phyloP scores from a whole-genome alignment of 2,329 filamentous ascomycete genomes.

The Sphaceloma murrayae region DNA sequence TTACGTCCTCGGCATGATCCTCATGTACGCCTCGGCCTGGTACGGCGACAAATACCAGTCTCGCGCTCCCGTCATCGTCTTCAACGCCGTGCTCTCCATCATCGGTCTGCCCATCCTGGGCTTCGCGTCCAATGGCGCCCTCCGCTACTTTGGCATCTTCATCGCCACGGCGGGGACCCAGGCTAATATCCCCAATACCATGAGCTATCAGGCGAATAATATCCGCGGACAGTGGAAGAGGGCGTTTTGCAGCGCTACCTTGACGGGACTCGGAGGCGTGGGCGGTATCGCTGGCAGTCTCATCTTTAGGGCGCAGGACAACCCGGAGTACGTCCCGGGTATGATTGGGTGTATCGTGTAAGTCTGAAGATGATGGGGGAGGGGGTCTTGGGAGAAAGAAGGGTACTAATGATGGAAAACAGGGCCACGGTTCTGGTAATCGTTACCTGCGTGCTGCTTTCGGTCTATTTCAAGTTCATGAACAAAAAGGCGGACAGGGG shows the following conservation, averaged over 20 bases:
- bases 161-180: slow-evolving; percentile 4
- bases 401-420: background rate
- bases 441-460: background rate
- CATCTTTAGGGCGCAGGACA: slow-evolving; percentile 48
- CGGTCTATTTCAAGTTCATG: slow-evolving; percentile 15
- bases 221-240: slow-evolving; percentile 81
- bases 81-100: slow-evolving; percentile 53
- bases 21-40: slow-evolving; percentile 53
- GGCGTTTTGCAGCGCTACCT: slow-evolving; percentile 49
- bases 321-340: slow-evolving; percentile 27
- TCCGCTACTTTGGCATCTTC: slow-evolving; percentile 44
- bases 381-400: background rate
- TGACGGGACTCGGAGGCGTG: slow-evolving; percentile 63
- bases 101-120: slow-evolving; percentile 66
- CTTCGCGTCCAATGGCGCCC: slow-evolving; percentile 46
- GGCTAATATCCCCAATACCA: slow-evolving; percentile 57
- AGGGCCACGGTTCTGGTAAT: slow-evolving; percentile 2
- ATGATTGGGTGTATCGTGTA: slow-evolving; percentile 27
- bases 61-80: slow-evolving; percentile 56
- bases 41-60: slow-evolving; percentile 56
- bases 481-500: slow-evolving; percentile 29
- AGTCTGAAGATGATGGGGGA: background rate
- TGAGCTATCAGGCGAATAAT: slow-evolving; percentile 78
- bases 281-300: slow-evolving; percentile 66
- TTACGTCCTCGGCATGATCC: slow-evolving; percentile 54